A percentile compares a stretch with the other conserved stretches of the same genome.
phyloP scores from a whole-genome alignment of 768 basidiomycete species.

The Podaxis sp. region DNA sequence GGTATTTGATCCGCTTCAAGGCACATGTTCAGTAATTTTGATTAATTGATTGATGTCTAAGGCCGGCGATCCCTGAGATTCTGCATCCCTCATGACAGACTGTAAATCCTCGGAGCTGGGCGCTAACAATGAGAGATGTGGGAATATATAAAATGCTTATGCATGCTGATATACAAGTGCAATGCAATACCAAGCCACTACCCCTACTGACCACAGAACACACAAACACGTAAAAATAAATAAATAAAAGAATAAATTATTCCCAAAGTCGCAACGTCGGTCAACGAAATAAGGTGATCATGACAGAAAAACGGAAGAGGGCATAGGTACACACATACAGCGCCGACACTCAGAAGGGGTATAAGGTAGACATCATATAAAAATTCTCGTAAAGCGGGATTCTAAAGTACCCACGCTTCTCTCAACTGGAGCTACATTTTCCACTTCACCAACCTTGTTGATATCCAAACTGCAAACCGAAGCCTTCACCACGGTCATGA shows the following conservation, averaged over 20 bases:
- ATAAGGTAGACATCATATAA: background rate
- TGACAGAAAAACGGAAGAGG: background rate
- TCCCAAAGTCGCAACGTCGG: background rate
- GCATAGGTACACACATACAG: background rate
- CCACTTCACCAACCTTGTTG: background rate
- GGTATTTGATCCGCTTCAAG: too few relatives aligned
- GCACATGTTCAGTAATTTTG: too few relatives aligned
- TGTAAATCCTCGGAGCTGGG: too few relatives aligned
- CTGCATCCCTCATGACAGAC: too few relatives aligned
- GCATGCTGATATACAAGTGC: background rate
- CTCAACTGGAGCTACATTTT: background rate
- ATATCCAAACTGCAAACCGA: background rate
- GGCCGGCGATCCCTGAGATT: too few relatives aligned
- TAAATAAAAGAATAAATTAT: background rate
- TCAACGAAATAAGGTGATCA: background rate
- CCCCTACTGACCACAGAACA: background rate
- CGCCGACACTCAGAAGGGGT: background rate
- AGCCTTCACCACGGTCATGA: background rate
- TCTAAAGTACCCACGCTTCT: background rate
- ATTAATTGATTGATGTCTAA: too few relatives aligned
- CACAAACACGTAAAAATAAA: background rate
- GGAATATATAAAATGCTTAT: background rate
- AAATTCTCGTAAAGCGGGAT: background rate
- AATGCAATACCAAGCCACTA: background rate
- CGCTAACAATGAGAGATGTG: background rate